Evolutionary conservation across 2,329 filamentous ascomycete genomes (phyloP).

Genomic region (Curvularia verruculosa): DNA sequence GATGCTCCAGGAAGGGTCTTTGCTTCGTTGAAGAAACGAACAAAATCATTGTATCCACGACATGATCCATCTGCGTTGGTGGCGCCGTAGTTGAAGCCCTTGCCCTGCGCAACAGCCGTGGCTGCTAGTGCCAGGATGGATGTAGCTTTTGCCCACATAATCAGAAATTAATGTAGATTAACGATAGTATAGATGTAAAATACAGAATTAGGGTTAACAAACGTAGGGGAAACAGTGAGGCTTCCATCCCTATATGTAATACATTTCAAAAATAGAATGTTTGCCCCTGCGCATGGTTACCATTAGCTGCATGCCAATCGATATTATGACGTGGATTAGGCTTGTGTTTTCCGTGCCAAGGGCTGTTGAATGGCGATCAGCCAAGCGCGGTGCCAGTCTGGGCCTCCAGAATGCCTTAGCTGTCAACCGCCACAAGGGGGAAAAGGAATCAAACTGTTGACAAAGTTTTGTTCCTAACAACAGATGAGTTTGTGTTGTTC

Average conservation of each 20-base stretch:
- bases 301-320: slow-evolving; percentile 17
- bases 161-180: background rate
- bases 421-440: background rate
- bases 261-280: background rate
- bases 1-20: slow-evolving; percentile 66
- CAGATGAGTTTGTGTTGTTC: background rate
- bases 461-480: background rate
- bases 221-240: background rate
- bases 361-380: slow-evolving; percentile 17
- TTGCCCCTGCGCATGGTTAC: background rate
- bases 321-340: slow-evolving; percentile 22
- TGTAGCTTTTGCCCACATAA: slow-evolving; percentile 6
- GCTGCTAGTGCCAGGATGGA: slow-evolving; percentile 26
- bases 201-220: background rate
- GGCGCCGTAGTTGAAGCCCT: slow-evolving; percentile 75
- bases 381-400: slow-evolving; percentile 4
- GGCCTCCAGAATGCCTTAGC: background rate
- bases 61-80: slow-evolving; percentile 64
- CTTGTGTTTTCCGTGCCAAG: slow-evolving; percentile 20
- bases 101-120: slow-evolving; percentile 33
- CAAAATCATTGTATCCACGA: slow-evolving; percentile 69
- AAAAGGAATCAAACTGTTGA: background rate
- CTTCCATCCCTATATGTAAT: background rate
- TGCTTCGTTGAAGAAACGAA: slow-evolving; percentile 70
- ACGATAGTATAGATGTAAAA: background rate